These are phyloP conservation scores for Delphinella strobiligena DNA, from an alignment of 2,329 filamentous ascomycete genomes.

Conservation along the genomic window DNA sequence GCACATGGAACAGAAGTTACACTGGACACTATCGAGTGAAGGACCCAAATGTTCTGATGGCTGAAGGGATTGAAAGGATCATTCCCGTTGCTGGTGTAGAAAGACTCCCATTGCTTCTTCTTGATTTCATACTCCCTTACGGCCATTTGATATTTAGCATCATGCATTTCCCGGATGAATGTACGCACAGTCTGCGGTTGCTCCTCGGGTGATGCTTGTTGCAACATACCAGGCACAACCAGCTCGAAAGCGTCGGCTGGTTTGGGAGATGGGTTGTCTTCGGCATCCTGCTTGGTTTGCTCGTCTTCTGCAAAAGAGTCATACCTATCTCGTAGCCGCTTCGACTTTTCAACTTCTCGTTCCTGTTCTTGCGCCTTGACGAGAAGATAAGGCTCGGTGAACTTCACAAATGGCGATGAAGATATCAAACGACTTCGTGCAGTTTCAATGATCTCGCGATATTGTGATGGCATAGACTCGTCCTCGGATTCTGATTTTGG, in stretches of 20 bases:
- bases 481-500: constrained; percentile 25
- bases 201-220: constrained; percentile 70
- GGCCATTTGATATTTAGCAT: constrained; percentile 93
- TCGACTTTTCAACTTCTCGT: constrained; percentile 68
- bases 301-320: constrained; percentile 30
- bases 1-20: constrained; percentile 86
- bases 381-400: constrained; percentile 83
- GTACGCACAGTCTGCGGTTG: constrained; percentile 85
- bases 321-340: constrained; percentile 66
- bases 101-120: constrained; percentile 91
- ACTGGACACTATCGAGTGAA: constrained; percentile 90
- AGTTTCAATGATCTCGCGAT: constrained; percentile 88
- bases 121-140: constrained; percentile 89
- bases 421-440: constrained; percentile 89
- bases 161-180: constrained; percentile 85
- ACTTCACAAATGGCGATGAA: constrained; percentile 91
- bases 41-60: constrained; percentile 89
- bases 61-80: constrained; percentile 90
- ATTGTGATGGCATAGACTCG: constrained; percentile 59
- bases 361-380: constrained; percentile 90
- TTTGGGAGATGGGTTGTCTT: constrained; percentile 11
- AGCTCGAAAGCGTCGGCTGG: constrained; percentile 58
- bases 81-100: constrained; percentile 74
- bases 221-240: constrained; percentile 92
- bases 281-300: constrained; percentile 21